Evolutionary conservation across 352 stramenopile genomes (phyloP).

Genomic region (Paralagenidium karlingii): DNA sequence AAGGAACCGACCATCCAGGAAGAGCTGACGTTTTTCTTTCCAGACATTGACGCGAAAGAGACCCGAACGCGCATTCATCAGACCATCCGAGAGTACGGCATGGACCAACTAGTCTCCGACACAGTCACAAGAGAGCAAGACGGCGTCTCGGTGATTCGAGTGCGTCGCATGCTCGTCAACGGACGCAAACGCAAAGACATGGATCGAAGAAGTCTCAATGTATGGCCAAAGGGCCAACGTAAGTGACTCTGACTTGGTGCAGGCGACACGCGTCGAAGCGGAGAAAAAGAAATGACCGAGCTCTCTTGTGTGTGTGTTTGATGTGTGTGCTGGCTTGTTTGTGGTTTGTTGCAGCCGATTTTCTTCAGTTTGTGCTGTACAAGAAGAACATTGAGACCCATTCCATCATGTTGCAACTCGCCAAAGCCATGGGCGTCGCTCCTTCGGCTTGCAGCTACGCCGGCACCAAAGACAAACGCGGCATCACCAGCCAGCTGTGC

Average conservation of each 20-base stretch:
- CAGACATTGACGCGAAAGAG: constrained; percentile 71
- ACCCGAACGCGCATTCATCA: constrained; percentile 77
- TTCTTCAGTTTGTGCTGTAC: constrained; percentile 92
- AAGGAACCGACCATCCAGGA: constrained; percentile 7
- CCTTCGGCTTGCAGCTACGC: constrained; percentile 83
- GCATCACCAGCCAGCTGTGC: constrained; percentile 91
- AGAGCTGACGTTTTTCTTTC: constrained; percentile 62
- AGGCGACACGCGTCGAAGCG: no score
- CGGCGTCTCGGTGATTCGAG: constrained; percentile 48
- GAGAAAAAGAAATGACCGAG: constrained; percentile 10
- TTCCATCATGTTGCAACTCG: constrained; percentile 69
- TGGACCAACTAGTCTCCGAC: constrained; percentile 65
- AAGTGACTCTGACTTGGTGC: no score
- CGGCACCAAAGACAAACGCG: constrained; percentile 96
- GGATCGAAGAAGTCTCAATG: constrained; percentile 32
- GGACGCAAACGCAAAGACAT: constrained; percentile 81
- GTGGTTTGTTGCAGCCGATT: constrained; percentile 71
- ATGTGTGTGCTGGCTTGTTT: constrained; percentile 7
- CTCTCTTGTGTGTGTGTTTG: background rate
- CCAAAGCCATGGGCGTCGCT: constrained; percentile 55
- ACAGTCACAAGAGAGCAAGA: constrained; percentile 68
- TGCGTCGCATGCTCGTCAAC: constrained; percentile 67
- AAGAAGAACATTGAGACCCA: constrained; percentile 96
- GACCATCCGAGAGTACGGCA: constrained; percentile 54
- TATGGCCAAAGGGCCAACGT: constrained; percentile 53